Evolutionary conservation across 2,329 filamentous ascomycete genomes (phyloP).

Genomic region (Colletotrichum musicola): DNA sequence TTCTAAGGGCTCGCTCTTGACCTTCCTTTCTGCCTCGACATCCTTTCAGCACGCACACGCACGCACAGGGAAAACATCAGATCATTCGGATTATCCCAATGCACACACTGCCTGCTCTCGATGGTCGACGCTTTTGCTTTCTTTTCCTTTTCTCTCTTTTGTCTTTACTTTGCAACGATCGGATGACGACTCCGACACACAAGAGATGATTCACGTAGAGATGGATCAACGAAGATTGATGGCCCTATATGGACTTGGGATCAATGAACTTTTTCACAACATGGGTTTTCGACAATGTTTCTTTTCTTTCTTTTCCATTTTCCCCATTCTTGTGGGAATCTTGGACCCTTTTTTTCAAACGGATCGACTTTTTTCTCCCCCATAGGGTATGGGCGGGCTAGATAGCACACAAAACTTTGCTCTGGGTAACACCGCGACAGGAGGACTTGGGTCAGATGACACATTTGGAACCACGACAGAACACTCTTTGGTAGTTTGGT

Average conservation of each 20-base stretch:
- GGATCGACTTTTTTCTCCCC: no score
- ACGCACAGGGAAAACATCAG: not conserved
- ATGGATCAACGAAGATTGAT: not conserved
- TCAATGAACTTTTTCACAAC: not conserved
- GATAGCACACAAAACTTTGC: not conserved
- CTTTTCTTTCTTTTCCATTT: not conserved
- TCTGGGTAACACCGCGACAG: not conserved
- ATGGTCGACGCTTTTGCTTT: no score
- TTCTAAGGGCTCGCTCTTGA: conserved; percentile 43
- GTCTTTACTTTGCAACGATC: no score
- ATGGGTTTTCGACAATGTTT: not conserved
- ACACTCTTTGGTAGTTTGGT: conserved; percentile 15
- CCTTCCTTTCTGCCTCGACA: not conserved
- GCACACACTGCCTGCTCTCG: no score
- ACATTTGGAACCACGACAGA: conserved; percentile 1
- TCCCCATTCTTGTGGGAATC: not conserved
- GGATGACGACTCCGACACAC: not conserved
- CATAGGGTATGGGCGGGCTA: not conserved
- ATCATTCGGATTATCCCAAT: not conserved
- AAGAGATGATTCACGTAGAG: not conserved
- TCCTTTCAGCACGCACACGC: not conserved
- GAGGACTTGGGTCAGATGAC: conserved; percentile 8
- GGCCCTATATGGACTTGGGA: not conserved
- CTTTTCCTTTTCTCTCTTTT: no score
- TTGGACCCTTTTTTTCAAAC: no score